Evolutionary conservation across 2,329 filamentous ascomycete species (phyloP), one percentile per base, ranked within the genome.

Genomic region (Orbilia quercus): DNA sequence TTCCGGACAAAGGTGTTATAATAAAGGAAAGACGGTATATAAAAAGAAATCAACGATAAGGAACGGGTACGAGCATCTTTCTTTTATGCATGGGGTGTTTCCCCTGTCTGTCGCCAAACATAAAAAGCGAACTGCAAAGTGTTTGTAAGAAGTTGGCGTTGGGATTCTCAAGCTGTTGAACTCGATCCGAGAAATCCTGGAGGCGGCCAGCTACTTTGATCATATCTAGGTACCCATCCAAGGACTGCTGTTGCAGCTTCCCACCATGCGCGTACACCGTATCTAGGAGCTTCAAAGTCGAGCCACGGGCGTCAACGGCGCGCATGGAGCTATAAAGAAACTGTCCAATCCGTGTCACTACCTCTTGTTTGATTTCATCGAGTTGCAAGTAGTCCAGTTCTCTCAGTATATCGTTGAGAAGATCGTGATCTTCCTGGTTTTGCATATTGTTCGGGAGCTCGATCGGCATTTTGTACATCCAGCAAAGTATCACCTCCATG

Each of bases 381-480:
- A 57, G 16, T 28, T 57, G 53, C 3, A 42, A 16, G 22, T 57
- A 57, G 36, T 57, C 53, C 0, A 44, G 1, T 1, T 5, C 53
- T 16, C 18, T 20, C 16, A 42, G 14, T 18, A 44, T 23, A 2
- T 40, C 53, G 20, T 7, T 18, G 1, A 57, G 1, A 9, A 44
- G 3, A 25, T 57, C 20, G 7, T 7, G 28, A 11, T 57, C 53
- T 1, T 44, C 34, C 3, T 22, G 18, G 3, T 1, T 40, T 16
- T 9, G 18, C 18, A 57, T 40, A 42, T 28, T 28, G 12, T 44
- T 57, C 23, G 34, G 53, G 2, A 57, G 36, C 5, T 57, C 20
- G 7, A 57, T 11, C 1, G 53, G 53, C 7, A 1, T 6, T 22
- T 42, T 42, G 34, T 57, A 57, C 18, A 57, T 40, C 34, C 34